phyloP scores from a whole-genome alignment of 2,329 filamentous ascomycete species.

The Phyllosticta paracitricarpa region DNA sequence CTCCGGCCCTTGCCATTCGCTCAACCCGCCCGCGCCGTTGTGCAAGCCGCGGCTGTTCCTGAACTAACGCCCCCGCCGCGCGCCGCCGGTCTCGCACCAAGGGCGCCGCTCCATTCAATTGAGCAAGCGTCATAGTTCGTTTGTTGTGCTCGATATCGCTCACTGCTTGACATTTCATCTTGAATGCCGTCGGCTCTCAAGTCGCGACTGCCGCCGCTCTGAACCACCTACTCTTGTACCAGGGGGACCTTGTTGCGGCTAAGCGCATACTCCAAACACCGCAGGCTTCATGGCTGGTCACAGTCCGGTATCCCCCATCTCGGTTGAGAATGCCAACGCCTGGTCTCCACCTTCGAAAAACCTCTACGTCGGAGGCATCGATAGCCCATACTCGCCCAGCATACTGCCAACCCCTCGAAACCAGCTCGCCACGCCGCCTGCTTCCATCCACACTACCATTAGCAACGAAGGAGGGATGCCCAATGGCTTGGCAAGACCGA shows the following conservation, averaged over 20 bases:
- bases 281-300: conserved; percentile 23
- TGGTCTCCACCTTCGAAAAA: conserved; percentile 32
- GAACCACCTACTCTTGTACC: neutral
- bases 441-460: conserved; percentile 30
- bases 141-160: neutral
- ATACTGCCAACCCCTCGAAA: conserved; percentile 21
- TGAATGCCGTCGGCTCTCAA: neutral
- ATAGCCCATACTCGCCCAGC: conserved; percentile 29
- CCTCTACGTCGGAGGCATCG: conserved; percentile 23
- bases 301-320: conserved; percentile 31
- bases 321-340: conserved; percentile 28
- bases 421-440: conserved; percentile 23
- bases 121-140: neutral
- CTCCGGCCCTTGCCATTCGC: neutral
- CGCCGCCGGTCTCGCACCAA: neutral
- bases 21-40: neutral
- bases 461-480: conserved; percentile 37
- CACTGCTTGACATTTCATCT: neutral
- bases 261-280: neutral
- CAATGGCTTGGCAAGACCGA: conserved; percentile 40
- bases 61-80: neutral
- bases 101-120: neutral
- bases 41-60: neutral
- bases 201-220: neutral
- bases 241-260: neutral